phyloP scores from a whole-genome alignment of 805 yeast species.

The Debaryomyces prosopidis region DNA sequence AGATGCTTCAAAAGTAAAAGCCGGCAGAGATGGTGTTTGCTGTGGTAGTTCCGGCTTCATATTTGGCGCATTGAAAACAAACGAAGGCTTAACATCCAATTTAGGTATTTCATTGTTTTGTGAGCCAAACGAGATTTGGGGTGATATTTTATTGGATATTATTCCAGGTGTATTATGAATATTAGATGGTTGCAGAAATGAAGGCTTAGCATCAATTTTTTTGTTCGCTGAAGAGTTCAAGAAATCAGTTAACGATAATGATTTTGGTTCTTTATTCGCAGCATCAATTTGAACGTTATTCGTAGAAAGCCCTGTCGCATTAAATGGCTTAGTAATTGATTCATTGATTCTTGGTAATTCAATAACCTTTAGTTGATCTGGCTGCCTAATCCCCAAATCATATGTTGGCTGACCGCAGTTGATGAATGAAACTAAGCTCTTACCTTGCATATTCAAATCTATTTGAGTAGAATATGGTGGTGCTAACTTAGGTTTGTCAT shows the following conservation, averaged over 20 bases:
- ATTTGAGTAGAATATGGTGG: constrained; percentile 35
- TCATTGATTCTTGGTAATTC: not conserved
- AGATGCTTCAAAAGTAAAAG: not conserved
- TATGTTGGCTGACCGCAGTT: constrained; percentile 34
- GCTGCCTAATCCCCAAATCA: constrained; percentile 19
- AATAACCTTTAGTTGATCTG: constrained; percentile 4
- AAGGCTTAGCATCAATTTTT: not conserved
- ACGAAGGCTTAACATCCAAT: not conserved
- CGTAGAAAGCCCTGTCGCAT: not conserved
- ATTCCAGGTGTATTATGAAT: not conserved
- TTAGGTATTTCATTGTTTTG: not conserved
- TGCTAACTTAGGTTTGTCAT: constrained; percentile 38
- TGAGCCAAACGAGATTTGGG: not conserved
- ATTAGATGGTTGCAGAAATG: not conserved
- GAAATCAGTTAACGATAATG: constrained; percentile 1
- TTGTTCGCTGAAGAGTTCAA: constrained; percentile 1
- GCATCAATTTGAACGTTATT: not conserved
- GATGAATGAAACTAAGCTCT: constrained; percentile 24
- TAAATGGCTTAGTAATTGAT: not conserved
- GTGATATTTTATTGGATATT: not conserved
- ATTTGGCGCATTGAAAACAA: not conserved
- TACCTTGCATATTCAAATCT: constrained; percentile 25
- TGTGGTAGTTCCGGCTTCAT: not conserved
- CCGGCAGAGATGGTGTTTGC: not conserved
- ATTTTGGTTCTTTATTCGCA: not conserved